Evolutionary conservation across 495 filamentous ascomycete species (phyloP), one percentile per base, ranked within the genome.

Genomic region (Daldinia vernicosa): DNA sequence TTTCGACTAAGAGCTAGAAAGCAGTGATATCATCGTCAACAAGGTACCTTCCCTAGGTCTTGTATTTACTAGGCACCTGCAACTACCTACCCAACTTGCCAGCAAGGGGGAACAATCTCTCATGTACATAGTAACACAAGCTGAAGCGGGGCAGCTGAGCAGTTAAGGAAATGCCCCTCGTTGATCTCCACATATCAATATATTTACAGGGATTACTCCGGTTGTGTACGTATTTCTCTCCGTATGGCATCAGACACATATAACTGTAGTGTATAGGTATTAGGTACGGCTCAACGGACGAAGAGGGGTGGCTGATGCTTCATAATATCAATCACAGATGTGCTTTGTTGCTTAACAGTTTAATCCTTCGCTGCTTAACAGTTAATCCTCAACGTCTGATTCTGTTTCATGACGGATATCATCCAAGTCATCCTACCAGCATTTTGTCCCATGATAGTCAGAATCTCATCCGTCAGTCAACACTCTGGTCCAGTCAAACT

Each of bases 401-500:
- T 47, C 17, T 24, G 17, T 22, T 47, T 24, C 12, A 19, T 45
- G 17, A 17, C 4, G 7, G 0, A 45, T 22, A 17, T 11, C 4
- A 45, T 22, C n/a, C 2, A 19, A 19, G n/a, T 30, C 11, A 19
- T 19, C 3, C 3, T 45, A 3, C 24, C 26, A 30, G 0, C 11
- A 24, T 26, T 6, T 30, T 12, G 19, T 53, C 26, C 6, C 7
- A 53, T 30, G 4, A 53, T 17, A 17, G 24, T 32, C 0, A 22
- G 17, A 26, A 65, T 53, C 54, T 74, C 51, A 76, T 4, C 69
- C 80, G 59, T 83, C 84, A 19, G 83, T 74, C 37, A 99, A 79
- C 27, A 94, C 89, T 75, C 90, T 89, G 19, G 95, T 98, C 96
- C 96, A 99, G 83, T 99, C 95, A 79, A 92, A 98, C 80, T 93